These are phyloP conservation scores for Monosporascus sp. DNA, from an alignment of 2,329 filamentous ascomycete species.

Conservation along the genomic window DNA sequence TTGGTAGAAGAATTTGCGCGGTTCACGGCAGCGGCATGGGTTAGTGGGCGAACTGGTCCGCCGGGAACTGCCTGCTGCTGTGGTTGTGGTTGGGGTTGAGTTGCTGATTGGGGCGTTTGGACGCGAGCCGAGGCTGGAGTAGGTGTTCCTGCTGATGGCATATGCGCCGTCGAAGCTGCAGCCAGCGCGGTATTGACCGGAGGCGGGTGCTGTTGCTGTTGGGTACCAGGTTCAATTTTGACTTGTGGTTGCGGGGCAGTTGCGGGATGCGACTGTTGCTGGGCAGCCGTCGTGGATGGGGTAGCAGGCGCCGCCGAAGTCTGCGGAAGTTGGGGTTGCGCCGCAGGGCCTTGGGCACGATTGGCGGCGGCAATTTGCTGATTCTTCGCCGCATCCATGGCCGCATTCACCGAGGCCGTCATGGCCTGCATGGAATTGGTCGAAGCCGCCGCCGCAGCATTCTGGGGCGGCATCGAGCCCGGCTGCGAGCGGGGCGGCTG, in stretches of 20 bases:
- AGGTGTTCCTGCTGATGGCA: conserved; percentile 40
- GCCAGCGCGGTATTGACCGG: conserved; percentile 45
- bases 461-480: conserved; percentile 13
- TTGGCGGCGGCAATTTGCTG: conserved; percentile 21
- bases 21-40: conserved; percentile 24
- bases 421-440: conserved; percentile 26
- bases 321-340: conserved; percentile 17
- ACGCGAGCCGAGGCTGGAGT: conserved; percentile 43
- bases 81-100: conserved; percentile 3
- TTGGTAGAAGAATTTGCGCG: conserved; percentile 26
- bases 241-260: conserved; percentile 22
- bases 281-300: conserved; percentile 21
- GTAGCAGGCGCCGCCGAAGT: conserved; percentile 17
- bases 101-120: conserved; percentile 40
- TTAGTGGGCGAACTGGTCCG: conserved; percentile 18
- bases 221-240: conserved; percentile 30
- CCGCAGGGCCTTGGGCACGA: conserved; percentile 9
- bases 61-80: conserved; percentile 12
- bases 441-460: conserved; percentile 11
- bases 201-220: conserved; percentile 29
- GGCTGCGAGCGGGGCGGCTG: conserved; percentile 21
- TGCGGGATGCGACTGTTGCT: conserved; percentile 14
- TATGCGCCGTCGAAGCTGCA: conserved; percentile 27
- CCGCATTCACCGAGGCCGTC: conserved; percentile 26
- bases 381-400: conserved; percentile 27